A percentile compares a stretch with the other conserved stretches of the same genome.
These are phyloP conservation scores for Euphrasia confusa DNA, from an alignment of 257 asterid genomes.

Conservation along the genomic window DNA sequence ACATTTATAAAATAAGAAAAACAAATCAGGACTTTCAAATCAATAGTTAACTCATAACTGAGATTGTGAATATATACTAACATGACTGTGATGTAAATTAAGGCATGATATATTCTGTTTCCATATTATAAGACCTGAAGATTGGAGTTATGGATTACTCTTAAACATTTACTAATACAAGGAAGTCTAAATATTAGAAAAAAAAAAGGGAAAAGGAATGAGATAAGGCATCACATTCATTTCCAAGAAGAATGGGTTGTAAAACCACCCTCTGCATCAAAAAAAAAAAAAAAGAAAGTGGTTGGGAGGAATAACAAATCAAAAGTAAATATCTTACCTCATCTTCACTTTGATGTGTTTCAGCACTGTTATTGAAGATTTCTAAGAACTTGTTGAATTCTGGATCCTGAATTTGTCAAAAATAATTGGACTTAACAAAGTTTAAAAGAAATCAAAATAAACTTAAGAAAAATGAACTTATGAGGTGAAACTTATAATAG, in stretches of 20 bases:
- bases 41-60: background rate
- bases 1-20: too few relatives aligned
- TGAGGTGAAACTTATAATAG: background rate
- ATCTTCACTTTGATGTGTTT: slow-evolving; percentile 41
- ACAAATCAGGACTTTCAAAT: background rate
- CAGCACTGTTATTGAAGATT: slow-evolving; percentile 37
- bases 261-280: background rate
- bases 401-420: slow-evolving; percentile 66
- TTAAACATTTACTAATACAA: background rate
- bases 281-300: background rate
- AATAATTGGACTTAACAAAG: slow-evolving; percentile 24
- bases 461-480: slow-evolving; percentile 9
- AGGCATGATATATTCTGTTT: background rate
- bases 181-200: background rate
- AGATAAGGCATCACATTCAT: background rate
- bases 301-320: slow-evolving; percentile 17
- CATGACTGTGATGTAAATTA: slow-evolving; percentile 9
- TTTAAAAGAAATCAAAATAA: background rate
- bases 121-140: background rate
- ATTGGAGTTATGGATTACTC: background rate
- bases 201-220: background rate
- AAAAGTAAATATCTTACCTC: slow-evolving; percentile 43
- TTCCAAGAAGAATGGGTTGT: background rate
- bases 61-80: slow-evolving; percentile 20
- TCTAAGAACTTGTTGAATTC: slow-evolving; percentile 64